These are phyloP conservation scores for Eruca vesicaria DNA, from an alignment of 441 rosid genomes.

Conservation along the genomic window DNA sequence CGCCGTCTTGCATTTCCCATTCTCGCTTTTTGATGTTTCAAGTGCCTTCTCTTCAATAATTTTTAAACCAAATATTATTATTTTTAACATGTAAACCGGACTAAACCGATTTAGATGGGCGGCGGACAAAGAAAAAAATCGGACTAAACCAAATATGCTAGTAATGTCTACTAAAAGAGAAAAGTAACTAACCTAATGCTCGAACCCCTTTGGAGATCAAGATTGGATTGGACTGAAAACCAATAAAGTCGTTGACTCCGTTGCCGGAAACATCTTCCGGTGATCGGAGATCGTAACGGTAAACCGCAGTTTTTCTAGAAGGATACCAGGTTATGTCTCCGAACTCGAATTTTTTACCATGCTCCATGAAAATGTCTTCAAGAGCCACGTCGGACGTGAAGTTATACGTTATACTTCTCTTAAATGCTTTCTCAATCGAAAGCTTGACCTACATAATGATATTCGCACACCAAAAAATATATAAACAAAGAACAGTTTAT, in stretches of 20 bases:
- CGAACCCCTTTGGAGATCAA: constrained; percentile 56
- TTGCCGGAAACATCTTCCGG: constrained; percentile 47
- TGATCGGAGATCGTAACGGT: constrained; percentile 66
- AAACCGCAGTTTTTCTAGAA: constrained; percentile 63
- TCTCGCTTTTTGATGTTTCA: constrained; percentile 50
- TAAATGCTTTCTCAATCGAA: constrained; percentile 57
- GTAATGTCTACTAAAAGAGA: background rate
- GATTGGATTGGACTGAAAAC: constrained; percentile 65
- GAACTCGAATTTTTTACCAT: constrained; percentile 64
- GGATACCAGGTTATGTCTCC: constrained; percentile 93
- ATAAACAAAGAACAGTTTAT: no score
- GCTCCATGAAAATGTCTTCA: constrained; percentile 54
- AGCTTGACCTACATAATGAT: constrained; percentile 52
- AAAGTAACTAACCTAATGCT: constrained; percentile 47
- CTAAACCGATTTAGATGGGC: no score
- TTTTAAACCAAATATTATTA: background rate
- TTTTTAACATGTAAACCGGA: background rate
- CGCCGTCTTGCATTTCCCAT: constrained; percentile 62
- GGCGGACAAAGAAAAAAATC: no score
- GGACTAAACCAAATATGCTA: background rate
- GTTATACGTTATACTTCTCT: constrained; percentile 71
- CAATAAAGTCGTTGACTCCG: constrained; percentile 72
- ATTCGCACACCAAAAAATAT: background rate
- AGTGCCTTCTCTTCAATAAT: constrained; percentile 55
- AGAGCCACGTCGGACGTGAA: constrained; percentile 59